Percentiles rank a stretch among this genome's conserved stretches.
phyloP scores from a whole-genome alignment of 169 alveolate genomes.

The Cystoisospora suis region DNA sequence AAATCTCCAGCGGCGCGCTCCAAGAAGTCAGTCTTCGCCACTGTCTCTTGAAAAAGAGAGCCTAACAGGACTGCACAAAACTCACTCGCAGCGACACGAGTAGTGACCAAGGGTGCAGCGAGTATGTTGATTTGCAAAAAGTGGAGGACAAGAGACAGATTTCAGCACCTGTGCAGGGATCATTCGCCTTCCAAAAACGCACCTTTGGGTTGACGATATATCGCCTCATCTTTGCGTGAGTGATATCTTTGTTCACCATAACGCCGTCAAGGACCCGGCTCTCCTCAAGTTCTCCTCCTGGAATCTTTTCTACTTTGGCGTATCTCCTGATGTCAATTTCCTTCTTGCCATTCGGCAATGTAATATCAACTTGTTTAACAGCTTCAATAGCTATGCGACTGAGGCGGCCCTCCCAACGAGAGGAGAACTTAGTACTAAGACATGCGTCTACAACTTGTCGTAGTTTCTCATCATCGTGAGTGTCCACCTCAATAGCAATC shows the following conservation, averaged over 20 bases:
- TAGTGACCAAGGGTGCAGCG: no score
- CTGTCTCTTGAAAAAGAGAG: no score
- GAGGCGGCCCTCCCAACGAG: constrained; percentile 93
- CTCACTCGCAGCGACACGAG: no score
- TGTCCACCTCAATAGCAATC: constrained; percentile 87
- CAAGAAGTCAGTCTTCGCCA: no score
- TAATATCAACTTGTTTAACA: constrained; percentile 85
- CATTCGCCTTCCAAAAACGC: neutral
- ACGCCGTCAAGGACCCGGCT: constrained; percentile 96
- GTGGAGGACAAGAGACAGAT: no score
- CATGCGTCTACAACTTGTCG: constrained; percentile 68
- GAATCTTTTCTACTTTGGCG: constrained; percentile 98
- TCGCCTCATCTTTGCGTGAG: constrained; percentile 98
- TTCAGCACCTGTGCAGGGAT: neutral
- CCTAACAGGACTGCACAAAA: no score
- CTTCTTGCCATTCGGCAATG: constrained; percentile 78
- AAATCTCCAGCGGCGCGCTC: no score
- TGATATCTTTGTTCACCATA: constrained; percentile 96
- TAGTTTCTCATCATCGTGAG: constrained; percentile 79
- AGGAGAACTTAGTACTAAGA: constrained; percentile 73
- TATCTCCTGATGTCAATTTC: constrained; percentile 93
- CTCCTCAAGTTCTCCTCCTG: constrained; percentile 98
- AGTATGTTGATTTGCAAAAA: no score
- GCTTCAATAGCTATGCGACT: constrained; percentile 94
- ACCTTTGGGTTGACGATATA: constrained; percentile 92